These are phyloP conservation scores for Pyrus bretschneideri DNA, from an alignment of 306 rosid genomes.

Conservation along the genomic window DNA sequence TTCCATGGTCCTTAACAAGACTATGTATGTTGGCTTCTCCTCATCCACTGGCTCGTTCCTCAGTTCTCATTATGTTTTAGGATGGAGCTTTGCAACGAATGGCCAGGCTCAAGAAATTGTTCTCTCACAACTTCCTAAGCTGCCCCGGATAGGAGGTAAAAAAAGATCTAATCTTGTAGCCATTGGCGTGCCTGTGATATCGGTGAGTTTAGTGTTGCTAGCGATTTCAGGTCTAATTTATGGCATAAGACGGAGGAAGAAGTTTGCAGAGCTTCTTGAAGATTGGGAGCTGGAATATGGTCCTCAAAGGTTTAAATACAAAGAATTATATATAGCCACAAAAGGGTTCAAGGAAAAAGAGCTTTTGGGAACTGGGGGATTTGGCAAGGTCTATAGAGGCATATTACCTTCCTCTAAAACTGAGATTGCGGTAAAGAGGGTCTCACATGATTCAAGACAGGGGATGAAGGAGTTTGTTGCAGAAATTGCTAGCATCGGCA, in stretches of 20 bases:
- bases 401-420: conserved; percentile 15
- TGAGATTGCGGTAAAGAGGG: conserved; percentile 29
- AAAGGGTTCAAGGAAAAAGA: conserved; percentile 31
- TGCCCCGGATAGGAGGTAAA: conserved; percentile 7
- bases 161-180: not conserved
- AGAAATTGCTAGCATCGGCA: conserved; percentile 30
- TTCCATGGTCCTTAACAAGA: conserved; percentile 8
- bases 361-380: conserved; percentile 29
- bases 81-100: conserved; percentile 35
- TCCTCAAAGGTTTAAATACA: conserved; percentile 12
- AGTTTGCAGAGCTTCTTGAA: conserved; percentile 19
- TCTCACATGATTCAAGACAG: conserved; percentile 23
- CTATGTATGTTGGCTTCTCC: conserved; percentile 30
- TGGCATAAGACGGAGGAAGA: conserved; percentile 15
- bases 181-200: conserved; percentile 25
- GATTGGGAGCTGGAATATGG: conserved; percentile 37
- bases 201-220: conserved; percentile 14
- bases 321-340: conserved; percentile 29
- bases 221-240: conserved; percentile 10
- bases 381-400: conserved; percentile 34
- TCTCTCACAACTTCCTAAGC: conserved; percentile 16
- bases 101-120: conserved; percentile 21
- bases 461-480: conserved; percentile 34
- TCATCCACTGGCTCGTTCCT: conserved; percentile 21
- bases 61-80: conserved; percentile 20